Evolutionary conservation across 202 grass and related monocot species (phyloP), one percentile per base, ranked within the genome.

Genomic region (Tripidium arundinaceum): DNA sequence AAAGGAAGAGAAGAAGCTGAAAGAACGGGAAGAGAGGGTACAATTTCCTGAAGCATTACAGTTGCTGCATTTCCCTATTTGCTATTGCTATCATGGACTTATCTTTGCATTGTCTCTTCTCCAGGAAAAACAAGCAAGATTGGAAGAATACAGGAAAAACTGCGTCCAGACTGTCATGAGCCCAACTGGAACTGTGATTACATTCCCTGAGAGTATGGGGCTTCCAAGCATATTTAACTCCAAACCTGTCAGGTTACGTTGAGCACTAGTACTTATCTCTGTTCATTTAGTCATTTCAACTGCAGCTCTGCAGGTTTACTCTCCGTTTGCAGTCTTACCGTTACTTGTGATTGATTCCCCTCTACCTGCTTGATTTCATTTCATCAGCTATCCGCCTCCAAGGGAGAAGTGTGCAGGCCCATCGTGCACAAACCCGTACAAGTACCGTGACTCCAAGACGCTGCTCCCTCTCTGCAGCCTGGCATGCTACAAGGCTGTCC

Each of bases 1-100:
- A 75, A 99, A 99, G 63, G 92, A 99, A 93, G 96, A 95, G 79
- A 99, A 86, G 90, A 99, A 93, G 68, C 88, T 90, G 77, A 99
- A 99, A 79, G 90, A 91, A 67, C 83, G 77, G 8, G 96, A 96
- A 81, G 86, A 91, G 83, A 93, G 81, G 87, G 96, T 93, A 88
- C 61, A 40, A 34, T 10, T 65, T 28, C 79, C 65, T 22, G 9
- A 68, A 85, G 11, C 75, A 75, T 15, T 28, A 18, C 29, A 11
- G 2, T 81, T 60, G 40, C 68, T 37, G 5, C 50, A 49, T 55
- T 79, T 62, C 11, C 5, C 11, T 16, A 78, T 46, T 27, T 79
- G 13, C 34, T 57, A 58, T 40, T 40, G 38, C 38, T 72, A 42
- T 54, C 65, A 39, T 85, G 41, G 36, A 82, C 26, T 34, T 1